Percentiles rank a stretch among this genome's conserved stretches.
phyloP scores from a whole-genome alignment of 306 rosid genomes.

The Pueraria montana region DNA sequence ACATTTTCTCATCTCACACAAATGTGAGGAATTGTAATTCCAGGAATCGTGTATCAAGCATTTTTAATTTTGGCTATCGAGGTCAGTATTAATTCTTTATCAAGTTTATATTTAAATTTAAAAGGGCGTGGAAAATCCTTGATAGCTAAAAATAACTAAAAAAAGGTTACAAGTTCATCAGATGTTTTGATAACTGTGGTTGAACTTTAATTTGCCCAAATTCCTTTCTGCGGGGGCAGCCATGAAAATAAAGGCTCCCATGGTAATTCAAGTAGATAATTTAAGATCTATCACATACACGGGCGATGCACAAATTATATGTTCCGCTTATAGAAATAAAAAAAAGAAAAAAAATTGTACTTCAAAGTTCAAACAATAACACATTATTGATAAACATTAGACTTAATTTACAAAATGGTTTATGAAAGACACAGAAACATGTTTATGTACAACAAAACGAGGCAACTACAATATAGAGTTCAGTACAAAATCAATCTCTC shows the following conservation, averaged over 20 bases:
- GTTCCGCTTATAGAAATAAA: constrained; percentile 20
- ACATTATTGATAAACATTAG: constrained; percentile 40
- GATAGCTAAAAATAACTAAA: not conserved
- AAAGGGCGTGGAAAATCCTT: not conserved
- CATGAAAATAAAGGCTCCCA: not conserved
- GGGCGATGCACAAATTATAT: constrained; percentile 6
- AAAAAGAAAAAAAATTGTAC: not conserved
- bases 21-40: not conserved
- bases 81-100: not conserved
- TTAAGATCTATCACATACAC: not conserved
- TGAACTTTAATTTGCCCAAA: constrained; percentile 21
- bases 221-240: not conserved
- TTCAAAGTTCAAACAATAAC: constrained; percentile 33
- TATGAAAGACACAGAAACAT: constrained; percentile 53
- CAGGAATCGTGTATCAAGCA: not conserved
- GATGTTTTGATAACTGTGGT: constrained; percentile 7
- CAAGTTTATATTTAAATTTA: not conserved
- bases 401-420: constrained; percentile 55
- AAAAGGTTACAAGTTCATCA: not conserved
- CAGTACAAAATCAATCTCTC: constrained; percentile 50
- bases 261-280: not conserved
- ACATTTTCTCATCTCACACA: not conserved
- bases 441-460: constrained; percentile 60
- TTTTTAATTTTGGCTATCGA: not conserved
- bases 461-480: constrained; percentile 45